Conservation (phyloP, 1,139 yeast genomes). For the Blastobotrys elegans region DNA sequence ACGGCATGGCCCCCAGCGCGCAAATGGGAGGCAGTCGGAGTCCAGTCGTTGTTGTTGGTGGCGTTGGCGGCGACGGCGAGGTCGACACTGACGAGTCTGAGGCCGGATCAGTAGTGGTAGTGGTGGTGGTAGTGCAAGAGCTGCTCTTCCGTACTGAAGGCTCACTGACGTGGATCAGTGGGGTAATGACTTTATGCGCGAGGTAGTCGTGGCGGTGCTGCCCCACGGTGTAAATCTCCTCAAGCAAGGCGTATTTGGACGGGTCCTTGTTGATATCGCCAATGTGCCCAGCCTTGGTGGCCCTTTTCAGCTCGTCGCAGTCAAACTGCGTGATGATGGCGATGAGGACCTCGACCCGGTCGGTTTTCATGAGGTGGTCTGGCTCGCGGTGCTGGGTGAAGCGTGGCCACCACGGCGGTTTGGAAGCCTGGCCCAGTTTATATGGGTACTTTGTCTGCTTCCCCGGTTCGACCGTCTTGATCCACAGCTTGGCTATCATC, state of each 20-base stretch:
- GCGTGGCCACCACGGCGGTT: constrained; percentile 71
- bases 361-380: constrained; percentile 60
- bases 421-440: constrained; percentile 44
- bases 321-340: constrained; percentile 32
- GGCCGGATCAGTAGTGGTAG: too few relatives aligned
- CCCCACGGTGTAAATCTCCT: constrained; percentile 32
- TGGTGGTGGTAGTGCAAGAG: neutral
- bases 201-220: constrained; percentile 10
- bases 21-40: too few relatives aligned
- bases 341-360: constrained; percentile 48
- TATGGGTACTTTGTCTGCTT: constrained; percentile 65
- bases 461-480: constrained; percentile 57
- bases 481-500: constrained; percentile 62
- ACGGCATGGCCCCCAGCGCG: too few relatives aligned
- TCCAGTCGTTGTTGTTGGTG: neutral
- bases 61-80: too few relatives aligned
- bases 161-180: too few relatives aligned
- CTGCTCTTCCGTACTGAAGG: neutral
- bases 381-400: constrained; percentile 62
- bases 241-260: too few relatives aligned
- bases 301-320: neutral
- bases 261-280: too few relatives aligned
- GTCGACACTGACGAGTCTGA: too few relatives aligned
- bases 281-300: neutral
- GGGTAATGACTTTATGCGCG: neutral